These are phyloP conservation scores for Tylopilus felleus DNA, from an alignment of 768 basidiomycete species.

Conservation along the genomic window DNA sequence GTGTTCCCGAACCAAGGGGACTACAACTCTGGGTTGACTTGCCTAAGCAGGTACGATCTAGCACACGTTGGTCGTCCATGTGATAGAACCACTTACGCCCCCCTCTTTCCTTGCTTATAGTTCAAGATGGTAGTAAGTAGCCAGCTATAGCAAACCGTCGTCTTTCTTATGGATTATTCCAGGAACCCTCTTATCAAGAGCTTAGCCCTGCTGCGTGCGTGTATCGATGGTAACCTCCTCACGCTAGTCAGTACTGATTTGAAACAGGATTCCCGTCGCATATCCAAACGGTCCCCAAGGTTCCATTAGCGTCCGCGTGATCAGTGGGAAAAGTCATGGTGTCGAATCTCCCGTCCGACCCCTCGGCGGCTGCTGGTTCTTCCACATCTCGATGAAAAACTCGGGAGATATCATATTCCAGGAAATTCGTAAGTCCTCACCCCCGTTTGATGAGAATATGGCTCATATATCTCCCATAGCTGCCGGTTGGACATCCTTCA, in stretches of 20 bases:
- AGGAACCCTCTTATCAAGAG: conserved; percentile 85
- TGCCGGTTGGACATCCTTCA: conserved; percentile 85
- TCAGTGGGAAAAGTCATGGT: conserved; percentile 87
- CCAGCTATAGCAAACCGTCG: not conserved
- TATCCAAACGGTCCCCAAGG: conserved; percentile 70
- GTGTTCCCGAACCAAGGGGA: conserved; percentile 70
- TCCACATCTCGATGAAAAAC: conserved; percentile 69
- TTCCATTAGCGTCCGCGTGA: conserved; percentile 70
- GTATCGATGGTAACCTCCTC: conserved; percentile 1
- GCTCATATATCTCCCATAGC: conserved; percentile 39
- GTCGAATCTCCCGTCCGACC: conserved; percentile 85
- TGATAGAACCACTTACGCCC: conserved; percentile 15
- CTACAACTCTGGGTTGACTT: conserved; percentile 88
- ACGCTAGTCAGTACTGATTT: not conserved
- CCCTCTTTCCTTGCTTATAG: conserved; percentile 35
- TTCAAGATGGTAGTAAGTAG: conserved; percentile 70
- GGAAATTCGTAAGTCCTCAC: conserved; percentile 61
- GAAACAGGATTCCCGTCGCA: conserved; percentile 61
- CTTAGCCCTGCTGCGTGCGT: conserved; percentile 59
- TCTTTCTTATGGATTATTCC: not conserved
- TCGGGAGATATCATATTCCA: conserved; percentile 69
- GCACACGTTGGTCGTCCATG: not conserved
- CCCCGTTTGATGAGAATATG: not conserved
- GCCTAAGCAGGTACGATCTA: conserved; percentile 53
- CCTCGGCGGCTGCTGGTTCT: conserved; percentile 92